Percentiles rank a stretch among this genome's conserved stretches.
These are phyloP conservation scores for Exobasidium rhododendri DNA, from an alignment of 1,284 basidiomycete genomes.

Conservation along the genomic window DNA sequence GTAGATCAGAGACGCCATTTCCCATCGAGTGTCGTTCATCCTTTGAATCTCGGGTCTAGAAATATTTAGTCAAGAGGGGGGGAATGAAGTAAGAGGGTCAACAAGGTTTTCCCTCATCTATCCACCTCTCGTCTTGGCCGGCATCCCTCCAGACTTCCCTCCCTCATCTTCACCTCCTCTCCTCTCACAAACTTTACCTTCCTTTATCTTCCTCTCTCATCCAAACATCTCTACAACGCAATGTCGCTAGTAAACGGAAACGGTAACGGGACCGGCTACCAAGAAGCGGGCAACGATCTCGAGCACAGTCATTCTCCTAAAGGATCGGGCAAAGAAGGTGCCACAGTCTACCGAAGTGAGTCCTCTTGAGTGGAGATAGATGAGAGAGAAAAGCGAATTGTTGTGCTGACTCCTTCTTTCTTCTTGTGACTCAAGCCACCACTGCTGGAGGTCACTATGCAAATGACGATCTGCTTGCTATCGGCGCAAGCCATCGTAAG, in stretches of 20 bases:
- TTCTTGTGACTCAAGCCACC: too few species aligned
- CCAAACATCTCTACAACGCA: background rate
- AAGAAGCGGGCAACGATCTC: background rate
- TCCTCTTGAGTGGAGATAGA: too few species aligned
- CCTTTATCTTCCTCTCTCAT: background rate
- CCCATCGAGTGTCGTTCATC: too few species aligned
- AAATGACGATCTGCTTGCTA: constrained; percentile 34
- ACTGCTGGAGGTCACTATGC: constrained; percentile 34
- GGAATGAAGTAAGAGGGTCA: too few species aligned
- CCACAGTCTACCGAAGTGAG: background rate
- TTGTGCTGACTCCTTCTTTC: constrained; percentile 19
- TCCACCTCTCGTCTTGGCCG: too few species aligned
- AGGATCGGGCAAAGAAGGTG: background rate
- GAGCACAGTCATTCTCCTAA: constrained; percentile 1
- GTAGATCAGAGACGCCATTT: too few species aligned
- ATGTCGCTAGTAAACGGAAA: background rate
- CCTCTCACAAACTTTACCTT: too few species aligned
- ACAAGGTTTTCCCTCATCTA: too few species aligned
- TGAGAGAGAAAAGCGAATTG: constrained; percentile 23
- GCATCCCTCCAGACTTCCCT: background rate
- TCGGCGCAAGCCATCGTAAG: constrained; percentile 27
- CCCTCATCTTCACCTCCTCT: background rate
- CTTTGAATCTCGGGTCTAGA: too few species aligned
- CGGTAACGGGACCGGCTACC: background rate
- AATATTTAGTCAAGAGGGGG: too few species aligned